Conservation (phyloP, 2,329 filamentous ascomycete species). For the Exophiala sp. region DNA sequence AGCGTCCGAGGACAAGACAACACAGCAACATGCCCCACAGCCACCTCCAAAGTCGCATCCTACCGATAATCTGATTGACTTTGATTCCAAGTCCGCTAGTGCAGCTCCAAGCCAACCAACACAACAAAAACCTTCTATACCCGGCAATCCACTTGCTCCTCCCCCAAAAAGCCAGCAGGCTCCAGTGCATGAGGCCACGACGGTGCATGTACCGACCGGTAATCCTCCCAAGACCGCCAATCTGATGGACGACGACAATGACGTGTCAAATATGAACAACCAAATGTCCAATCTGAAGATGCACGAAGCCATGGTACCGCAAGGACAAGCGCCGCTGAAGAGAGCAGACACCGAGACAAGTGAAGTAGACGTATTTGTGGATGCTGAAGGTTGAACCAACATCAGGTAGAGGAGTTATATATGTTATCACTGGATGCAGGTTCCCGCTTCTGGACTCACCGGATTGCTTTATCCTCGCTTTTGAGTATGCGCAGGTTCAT, state of each 20-base stretch:
- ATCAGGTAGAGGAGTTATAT: constrained; percentile 30
- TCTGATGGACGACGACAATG: constrained; percentile 26
- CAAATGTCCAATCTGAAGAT: constrained; percentile 28
- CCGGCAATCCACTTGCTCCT: constrained; percentile 3
- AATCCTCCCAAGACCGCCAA: constrained; percentile 8
- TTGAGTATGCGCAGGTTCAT: not conserved
- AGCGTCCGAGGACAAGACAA: not conserved
- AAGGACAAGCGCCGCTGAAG: constrained; percentile 30
- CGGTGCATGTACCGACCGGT: constrained; percentile 2
- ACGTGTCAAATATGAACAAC: constrained; percentile 15
- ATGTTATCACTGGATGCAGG: no score
- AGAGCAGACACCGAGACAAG: constrained; percentile 38
- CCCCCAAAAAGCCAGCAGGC: constrained; percentile 17
- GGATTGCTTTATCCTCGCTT: not conserved
- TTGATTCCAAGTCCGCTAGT: constrained; percentile 27
- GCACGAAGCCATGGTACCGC: constrained; percentile 27
- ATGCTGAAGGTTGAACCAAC: constrained; percentile 33
- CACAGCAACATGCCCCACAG: not conserved
- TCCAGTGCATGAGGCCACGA: constrained; percentile 7
- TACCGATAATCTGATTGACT: constrained; percentile 30
- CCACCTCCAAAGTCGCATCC: not conserved
- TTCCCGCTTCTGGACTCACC: not conserved
- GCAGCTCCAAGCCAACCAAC: constrained; percentile 24
- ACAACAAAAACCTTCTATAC: not conserved
- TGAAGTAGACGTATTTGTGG: constrained; percentile 41